These are phyloP conservation scores for Amanita phalloides DNA, from an alignment of 768 basidiomycete species.

Conservation along the genomic window DNA sequence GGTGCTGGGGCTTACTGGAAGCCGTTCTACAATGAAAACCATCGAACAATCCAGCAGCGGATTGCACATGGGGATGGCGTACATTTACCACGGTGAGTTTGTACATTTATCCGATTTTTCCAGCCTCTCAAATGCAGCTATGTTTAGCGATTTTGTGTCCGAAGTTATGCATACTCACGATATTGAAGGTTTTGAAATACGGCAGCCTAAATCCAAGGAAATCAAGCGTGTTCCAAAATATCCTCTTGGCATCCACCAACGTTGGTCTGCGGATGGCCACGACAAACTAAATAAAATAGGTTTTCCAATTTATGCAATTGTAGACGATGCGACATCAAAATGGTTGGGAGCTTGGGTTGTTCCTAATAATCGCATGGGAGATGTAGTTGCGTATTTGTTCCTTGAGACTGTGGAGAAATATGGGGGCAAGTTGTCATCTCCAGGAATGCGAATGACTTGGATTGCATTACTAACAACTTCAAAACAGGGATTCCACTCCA, in stretches of 20 bases:
- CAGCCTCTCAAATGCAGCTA: no score
- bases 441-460: no score
- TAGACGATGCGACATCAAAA: conserved; percentile 19
- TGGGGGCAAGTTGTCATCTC: conserved; percentile 12
- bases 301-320: conserved; percentile 25
- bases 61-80: no score
- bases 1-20: no score
- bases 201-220: not conserved
- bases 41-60: no score
- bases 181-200: not conserved
- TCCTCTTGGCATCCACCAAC: conserved; percentile 21
- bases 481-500: conserved; percentile 8
- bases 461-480: no score
- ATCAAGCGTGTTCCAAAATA: not conserved
- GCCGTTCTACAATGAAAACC: no score
- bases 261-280: conserved; percentile 28
- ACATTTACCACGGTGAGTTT: no score
- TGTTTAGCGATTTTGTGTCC: not conserved
- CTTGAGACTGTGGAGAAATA: conserved; percentile 18
- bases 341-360: conserved; percentile 25
- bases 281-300: conserved; percentile 29
- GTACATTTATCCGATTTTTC: no score
- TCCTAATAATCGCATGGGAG: conserved; percentile 19
- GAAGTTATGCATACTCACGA: not conserved
- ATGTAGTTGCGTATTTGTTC: conserved; percentile 20